Base-by-base conservation (phyloP, 1,139 yeast species). In the Kodamaea ohmeri region DNA sequence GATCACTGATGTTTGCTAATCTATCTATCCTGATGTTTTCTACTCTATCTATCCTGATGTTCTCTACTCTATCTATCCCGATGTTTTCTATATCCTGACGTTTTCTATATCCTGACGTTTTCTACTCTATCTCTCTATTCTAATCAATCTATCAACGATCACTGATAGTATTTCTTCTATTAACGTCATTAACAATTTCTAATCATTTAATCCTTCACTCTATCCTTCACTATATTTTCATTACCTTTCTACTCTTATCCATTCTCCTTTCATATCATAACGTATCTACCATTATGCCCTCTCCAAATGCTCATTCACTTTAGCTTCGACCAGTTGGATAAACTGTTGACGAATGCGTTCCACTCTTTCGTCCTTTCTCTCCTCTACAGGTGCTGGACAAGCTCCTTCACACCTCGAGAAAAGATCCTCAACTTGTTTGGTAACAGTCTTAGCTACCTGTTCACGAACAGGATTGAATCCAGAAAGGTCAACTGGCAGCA, bases 291-390 rank as follows among this genome's bases (percentile, higher is more conserved):
- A 16, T 14, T 13, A 19, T 3, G 11, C 20, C 8, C 21, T 17
- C 21, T 32, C 28, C n/a, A 39, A 21, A 20, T 39, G 32, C 31
- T 47, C 48, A 31, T 39, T 44, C 25, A 52, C 52, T 41, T 51
- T 52, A 21, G 52, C 58, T 34, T 54, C 56, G 11, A 55, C 58
- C 39, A 49, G 58, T 27, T 52, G 48, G 34, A 53, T 41, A 38
- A 55, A 55, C 26, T 50, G 52, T 25, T 43, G 46, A 34, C 53
- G 49, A 16, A 52, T 46, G 26, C 43, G 48, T 35, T 50, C 55
- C 12, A 50, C 48, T 7, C 40, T 39, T 21, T 47, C 53, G 27
- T 52, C 51, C 21, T 38, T 35, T 4, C 24, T 28, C 22, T 19
- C 35, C 32, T 31, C 31, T 11, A 20, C 22, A 4, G 32, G 25